Percentiles rank a stretch among this genome's conserved stretches.
Evolutionary conservation across 208 protist genomes (phyloP).

Genomic region (Paratrypanosoma confusum): DNA sequence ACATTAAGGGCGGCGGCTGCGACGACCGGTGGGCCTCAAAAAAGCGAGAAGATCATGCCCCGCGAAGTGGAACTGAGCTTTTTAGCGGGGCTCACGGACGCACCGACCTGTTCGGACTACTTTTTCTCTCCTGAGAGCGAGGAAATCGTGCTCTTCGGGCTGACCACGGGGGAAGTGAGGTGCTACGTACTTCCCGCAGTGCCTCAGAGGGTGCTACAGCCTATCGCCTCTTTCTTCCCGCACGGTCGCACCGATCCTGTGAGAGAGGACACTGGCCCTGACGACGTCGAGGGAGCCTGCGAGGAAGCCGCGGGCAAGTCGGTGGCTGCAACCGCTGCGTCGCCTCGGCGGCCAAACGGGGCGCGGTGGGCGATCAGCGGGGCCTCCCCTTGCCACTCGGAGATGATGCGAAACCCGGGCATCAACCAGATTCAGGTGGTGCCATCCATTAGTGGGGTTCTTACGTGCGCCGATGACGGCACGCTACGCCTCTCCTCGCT

Average conservation of each 20-base stretch:
- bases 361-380: too few relatives aligned
- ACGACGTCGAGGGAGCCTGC: too few relatives aligned
- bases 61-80: slow-evolving; percentile 46
- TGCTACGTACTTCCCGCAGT: slow-evolving; percentile 34
- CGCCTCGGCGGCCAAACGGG: too few relatives aligned
- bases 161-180: slow-evolving; percentile 39
- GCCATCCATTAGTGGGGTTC: slow-evolving; percentile 33
- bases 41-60: too few relatives aligned
- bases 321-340: too few relatives aligned
- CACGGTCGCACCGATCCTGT: too few relatives aligned
- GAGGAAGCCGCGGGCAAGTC: too few relatives aligned
- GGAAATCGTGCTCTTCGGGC: slow-evolving; percentile 63
- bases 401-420: too few relatives aligned
- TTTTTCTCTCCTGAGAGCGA: slow-evolving; percentile 42
- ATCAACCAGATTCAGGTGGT: slow-evolving; percentile 69
- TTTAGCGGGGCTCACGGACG: slow-evolving; percentile 48
- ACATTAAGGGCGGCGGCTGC: too few relatives aligned
- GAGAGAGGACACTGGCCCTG: too few relatives aligned
- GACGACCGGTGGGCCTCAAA: too few relatives aligned
- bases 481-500: slow-evolving; percentile 52
- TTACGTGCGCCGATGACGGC: slow-evolving; percentile 61
- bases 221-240: slow-evolving; percentile 18
- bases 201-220: slow-evolving; percentile 23
- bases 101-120: slow-evolving; percentile 40
- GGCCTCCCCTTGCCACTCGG: too few relatives aligned